Base-by-base conservation (phyloP, 2,329 filamentous ascomycete species). In the Polytolypa hystricis region DNA sequence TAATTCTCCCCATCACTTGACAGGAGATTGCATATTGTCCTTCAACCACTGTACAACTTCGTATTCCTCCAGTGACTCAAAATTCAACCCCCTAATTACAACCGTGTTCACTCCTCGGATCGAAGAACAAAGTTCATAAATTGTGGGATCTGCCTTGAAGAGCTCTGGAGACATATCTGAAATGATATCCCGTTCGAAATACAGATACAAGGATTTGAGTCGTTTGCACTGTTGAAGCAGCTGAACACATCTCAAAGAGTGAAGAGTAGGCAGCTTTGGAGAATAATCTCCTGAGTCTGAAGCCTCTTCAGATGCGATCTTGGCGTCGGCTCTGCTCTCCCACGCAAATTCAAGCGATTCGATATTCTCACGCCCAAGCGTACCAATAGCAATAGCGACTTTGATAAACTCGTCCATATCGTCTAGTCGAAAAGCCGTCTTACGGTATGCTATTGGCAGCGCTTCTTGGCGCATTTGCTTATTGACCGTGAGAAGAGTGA, bases 401-500 rank as follows among this genome's bases (percentile, higher is more conserved):
- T 17, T 7, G 14, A 32, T 17, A 18, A 32, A 32, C 14, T 18
- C 5, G 7, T 7, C 6, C 5, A 32, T 32, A 19, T 32, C 30
- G 11, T 7, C 14, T 19, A 32, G 15, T 7, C 14, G 5, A 18
- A 32, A 32, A 32, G 5, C 6, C 18, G 30, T 32, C 17, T 5
- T 14, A 11, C 30, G 30, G 11, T 32, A 32, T 11, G 14, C 30
- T 11, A 32, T 16, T n/a, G 30, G 30, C 12, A 32, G 18, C 18
- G 30, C 30, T 18, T 32, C 30, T 11, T 32, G 30, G 18, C 30
- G 30, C 17, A 32, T 32, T 11, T 32, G 30, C 14, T 8, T 32
- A 18, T 32, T 32, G 30, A 32, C 17, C 30, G n/a, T 15, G 6
- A 32, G 30, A 6, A 32, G 4, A 18, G 12, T 32, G 14, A 32